Evolutionary conservation across 371 early-diverging fungal species (phyloP).

Genomic region (Nematocida parisii): DNA sequence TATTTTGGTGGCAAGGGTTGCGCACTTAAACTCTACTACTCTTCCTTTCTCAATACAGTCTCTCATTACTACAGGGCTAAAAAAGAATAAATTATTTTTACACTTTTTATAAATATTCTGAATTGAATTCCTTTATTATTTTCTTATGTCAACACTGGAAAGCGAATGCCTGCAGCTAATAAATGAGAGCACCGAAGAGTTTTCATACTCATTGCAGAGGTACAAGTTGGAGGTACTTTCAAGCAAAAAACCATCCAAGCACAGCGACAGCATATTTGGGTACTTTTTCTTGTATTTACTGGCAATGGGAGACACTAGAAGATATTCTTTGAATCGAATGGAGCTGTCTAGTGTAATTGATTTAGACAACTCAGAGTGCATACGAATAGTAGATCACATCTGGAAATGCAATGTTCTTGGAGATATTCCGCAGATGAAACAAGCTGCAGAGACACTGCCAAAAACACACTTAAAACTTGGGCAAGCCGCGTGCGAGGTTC

Average conservation of each 20-base stretch:
- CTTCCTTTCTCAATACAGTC: slow-evolving; percentile 58
- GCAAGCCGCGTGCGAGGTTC: slow-evolving; percentile 11
- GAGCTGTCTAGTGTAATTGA: slow-evolving; percentile 26
- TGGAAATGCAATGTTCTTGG: slow-evolving; percentile 38
- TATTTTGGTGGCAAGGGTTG: slow-evolving; percentile 14
- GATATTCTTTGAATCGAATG: slow-evolving; percentile 33
- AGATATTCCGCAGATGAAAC: slow-evolving; percentile 53
- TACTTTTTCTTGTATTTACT: slow-evolving; percentile 41
- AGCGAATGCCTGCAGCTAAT: slow-evolving; percentile 27
- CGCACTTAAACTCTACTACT: slow-evolving; percentile 57
- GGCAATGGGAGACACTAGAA: slow-evolving; percentile 7
- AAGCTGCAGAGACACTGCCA: slow-evolving; percentile 12
- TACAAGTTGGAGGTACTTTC: slow-evolving; percentile 26
- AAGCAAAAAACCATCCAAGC: not conserved
- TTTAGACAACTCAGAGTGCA: not conserved
- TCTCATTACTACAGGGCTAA: slow-evolving; percentile 54
- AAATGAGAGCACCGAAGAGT: not conserved
- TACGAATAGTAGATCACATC: slow-evolving; percentile 24
- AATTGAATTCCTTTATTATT: slow-evolving; percentile 3
- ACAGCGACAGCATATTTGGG: slow-evolving; percentile 36
- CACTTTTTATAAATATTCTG: slow-evolving; percentile 16
- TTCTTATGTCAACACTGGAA: slow-evolving; percentile 26
- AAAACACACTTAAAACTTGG: slow-evolving; percentile 17
- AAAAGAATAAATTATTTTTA: slow-evolving; percentile 24
- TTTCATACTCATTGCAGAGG: slow-evolving; percentile 9